These are phyloP conservation scores for Psilocybe cubensis DNA, from an alignment of 768 basidiomycete genomes.

Conservation along the genomic window DNA sequence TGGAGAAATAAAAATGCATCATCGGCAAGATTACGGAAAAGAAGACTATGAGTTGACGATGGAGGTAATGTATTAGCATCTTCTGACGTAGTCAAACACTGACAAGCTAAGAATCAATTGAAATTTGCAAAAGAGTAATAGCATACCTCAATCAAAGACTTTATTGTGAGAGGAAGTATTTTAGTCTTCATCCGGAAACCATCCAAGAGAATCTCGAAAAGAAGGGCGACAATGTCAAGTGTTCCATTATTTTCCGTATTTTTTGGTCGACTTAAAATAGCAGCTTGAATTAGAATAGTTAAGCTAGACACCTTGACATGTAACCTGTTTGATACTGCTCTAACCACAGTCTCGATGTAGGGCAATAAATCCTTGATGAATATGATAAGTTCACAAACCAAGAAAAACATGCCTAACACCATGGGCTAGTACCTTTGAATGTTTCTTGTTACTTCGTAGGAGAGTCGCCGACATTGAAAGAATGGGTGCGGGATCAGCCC, in stretches of 20 bases:
- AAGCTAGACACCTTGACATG: constrained; percentile 46
- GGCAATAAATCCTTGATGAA: constrained; percentile 26
- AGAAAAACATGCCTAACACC: background rate
- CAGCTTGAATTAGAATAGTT: constrained; percentile 50
- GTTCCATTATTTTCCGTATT: constrained; percentile 29
- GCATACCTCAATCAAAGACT: constrained; percentile 57
- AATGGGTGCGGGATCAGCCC: constrained; percentile 60
- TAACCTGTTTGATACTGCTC: constrained; percentile 54
- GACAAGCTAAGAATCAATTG: background rate
- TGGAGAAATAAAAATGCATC: constrained; percentile 59
- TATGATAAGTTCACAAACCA: background rate
- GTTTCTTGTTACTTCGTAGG: constrained; percentile 61
- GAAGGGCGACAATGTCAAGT: constrained; percentile 37
- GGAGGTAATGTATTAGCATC: constrained; percentile 28
- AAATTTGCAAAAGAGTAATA: background rate
- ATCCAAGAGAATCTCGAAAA: constrained; percentile 58
- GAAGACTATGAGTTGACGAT: constrained; percentile 32
- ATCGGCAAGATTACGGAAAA: constrained; percentile 46
- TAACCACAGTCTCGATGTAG: constrained; percentile 63
- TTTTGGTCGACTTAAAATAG: constrained; percentile 46
- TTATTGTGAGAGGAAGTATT: constrained; percentile 50
- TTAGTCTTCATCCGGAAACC: constrained; percentile 57
- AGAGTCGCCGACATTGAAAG: constrained; percentile 54
- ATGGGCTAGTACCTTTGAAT: constrained; percentile 46
- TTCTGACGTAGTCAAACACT: constrained; percentile 33